Evolutionary conservation across 164 flowering plant genomes (phyloP).

Genomic region (Warburgia ugandensis): DNA sequence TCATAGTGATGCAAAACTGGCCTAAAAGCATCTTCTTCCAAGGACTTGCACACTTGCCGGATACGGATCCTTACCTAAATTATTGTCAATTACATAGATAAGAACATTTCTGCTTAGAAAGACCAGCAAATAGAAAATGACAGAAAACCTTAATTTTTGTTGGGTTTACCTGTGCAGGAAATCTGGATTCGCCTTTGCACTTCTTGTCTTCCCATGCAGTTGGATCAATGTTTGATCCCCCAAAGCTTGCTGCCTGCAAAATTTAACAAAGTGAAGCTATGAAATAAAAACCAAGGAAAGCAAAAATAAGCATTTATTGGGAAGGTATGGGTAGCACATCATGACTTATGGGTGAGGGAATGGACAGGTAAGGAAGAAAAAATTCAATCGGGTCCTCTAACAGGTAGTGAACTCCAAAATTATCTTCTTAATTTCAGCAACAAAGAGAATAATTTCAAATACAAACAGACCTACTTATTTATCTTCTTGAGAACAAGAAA

Average conservation of each 20-base stretch:
- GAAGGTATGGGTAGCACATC: too few relatives aligned
- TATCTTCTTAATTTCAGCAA: too few relatives aligned
- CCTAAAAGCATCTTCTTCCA: slow-evolving; percentile 82
- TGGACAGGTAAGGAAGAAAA: too few relatives aligned
- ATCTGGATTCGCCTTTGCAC: slow-evolving; percentile 29
- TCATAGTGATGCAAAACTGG: slow-evolving; percentile 43
- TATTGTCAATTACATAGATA: background rate
- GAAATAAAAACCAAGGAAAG: background rate
- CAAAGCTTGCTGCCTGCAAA: slow-evolving; percentile 53
- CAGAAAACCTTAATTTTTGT: background rate
- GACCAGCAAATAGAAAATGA: background rate
- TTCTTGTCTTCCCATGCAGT: slow-evolving; percentile 45
- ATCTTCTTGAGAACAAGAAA: too few relatives aligned
- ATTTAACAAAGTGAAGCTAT: background rate
- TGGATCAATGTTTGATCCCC: slow-evolving; percentile 35
- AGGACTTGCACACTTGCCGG: slow-evolving; percentile 59
- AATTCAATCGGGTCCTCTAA: too few relatives aligned
- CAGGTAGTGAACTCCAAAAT: too few relatives aligned
- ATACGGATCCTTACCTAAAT: slow-evolving; percentile 57
- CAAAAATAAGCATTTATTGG: background rate
- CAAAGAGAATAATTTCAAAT: too few relatives aligned
- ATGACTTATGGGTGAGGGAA: too few relatives aligned
- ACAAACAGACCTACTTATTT: too few relatives aligned
- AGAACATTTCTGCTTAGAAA: background rate
- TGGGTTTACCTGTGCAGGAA: slow-evolving; percentile 20